Evolutionary conservation across 495 filamentous ascomycete species (phyloP).

Genomic region (Usnea hakonensis): DNA sequence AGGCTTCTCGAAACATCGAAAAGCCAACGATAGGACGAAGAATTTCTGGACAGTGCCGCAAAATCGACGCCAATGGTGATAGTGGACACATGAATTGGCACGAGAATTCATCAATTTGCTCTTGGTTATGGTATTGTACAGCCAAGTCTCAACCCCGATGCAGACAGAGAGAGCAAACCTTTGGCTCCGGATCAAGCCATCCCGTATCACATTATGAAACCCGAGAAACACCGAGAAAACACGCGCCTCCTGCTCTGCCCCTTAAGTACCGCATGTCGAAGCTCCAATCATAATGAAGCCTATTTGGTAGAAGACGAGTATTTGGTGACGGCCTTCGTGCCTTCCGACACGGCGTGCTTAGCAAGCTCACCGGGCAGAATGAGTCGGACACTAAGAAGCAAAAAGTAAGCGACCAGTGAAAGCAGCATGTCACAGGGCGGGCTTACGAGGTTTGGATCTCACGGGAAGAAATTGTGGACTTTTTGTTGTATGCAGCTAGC

Average conservation of each 20-base stretch:
- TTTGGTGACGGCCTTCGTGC: conserved; percentile 99
- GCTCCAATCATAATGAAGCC: conserved; percentile 47
- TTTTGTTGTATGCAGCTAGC: conserved; percentile 99
- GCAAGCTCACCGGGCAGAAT: conserved; percentile 98
- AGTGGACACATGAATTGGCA: not conserved
- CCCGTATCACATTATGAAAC: conserved; percentile 85
- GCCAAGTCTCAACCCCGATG: conserved; percentile 21
- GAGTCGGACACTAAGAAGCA: conserved; percentile 72
- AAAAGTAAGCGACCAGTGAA: conserved; percentile 17
- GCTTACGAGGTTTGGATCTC: conserved; percentile 96
- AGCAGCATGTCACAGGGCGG: not conserved
- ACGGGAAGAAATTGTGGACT: conserved; percentile 98
- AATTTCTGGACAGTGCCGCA: not conserved
- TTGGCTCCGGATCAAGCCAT: conserved; percentile 69
- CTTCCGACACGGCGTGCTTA: conserved; percentile 99
- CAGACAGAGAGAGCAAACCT: conserved; percentile 51
- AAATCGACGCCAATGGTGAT: not conserved
- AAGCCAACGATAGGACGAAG: not conserved
- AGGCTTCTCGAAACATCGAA: not conserved
- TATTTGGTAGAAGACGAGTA: conserved; percentile 99
- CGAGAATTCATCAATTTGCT: conserved; percentile 17
- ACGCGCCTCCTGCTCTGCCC: conserved; percentile 44
- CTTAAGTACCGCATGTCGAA: conserved; percentile 46
- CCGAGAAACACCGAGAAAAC: conserved; percentile 55
- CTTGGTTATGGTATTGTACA: conserved; percentile 26